Evolutionary conservation across 768 basidiomycete genomes (phyloP), one percentile per base, ranked within the genome.

Genomic region (Tricholoma matsutake): DNA sequence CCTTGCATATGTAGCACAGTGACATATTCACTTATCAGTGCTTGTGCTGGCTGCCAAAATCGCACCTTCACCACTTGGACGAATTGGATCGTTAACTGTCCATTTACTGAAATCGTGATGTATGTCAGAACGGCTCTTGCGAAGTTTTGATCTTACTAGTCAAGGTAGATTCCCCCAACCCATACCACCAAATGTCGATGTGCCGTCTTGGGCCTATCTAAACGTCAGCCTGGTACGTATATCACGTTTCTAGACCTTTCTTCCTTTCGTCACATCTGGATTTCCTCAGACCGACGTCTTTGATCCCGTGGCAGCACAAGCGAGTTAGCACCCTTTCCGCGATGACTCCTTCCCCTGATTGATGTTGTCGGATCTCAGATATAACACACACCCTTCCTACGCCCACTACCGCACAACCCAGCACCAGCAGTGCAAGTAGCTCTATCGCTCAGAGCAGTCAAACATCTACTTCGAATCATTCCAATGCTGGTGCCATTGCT

Each of bases 181-280:
- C 14, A 71, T 86, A 45, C 84, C 87, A 14, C 2, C 57, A 4
- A 72, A 66, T 14, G 78, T 79, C 1, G 68, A 71, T 8, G 73
- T 88, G 13, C 87, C 87, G 6, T 56, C 65, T 1, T 89, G 86
- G 86, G 85, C 86, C 8, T 84, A 76, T 65, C 73, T 84, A 47
- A 75, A 87, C 57, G 77, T 87, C 54, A 76, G 76, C 6, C 63
- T 74, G 69, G 73, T 81, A 39, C 45, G 69, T 63, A 29, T 20
- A 20, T 25, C n/a, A 16, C n/a, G 14, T 35, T 56, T 18, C 22
- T 3, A 54, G 2, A 32, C 45, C 53, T 45, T 32, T n/a, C n/a
- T n/a, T 52, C 55, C 34, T 13, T 57, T 28, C 51, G 18, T 54
- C 51, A 61, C n/a, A n/a, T n/a, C 22, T 37, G 58, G 53, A 35